These are phyloP conservation scores for Achlya hypogyna DNA, from an alignment of 352 stramenopile species.

Conservation along the genomic window DNA sequence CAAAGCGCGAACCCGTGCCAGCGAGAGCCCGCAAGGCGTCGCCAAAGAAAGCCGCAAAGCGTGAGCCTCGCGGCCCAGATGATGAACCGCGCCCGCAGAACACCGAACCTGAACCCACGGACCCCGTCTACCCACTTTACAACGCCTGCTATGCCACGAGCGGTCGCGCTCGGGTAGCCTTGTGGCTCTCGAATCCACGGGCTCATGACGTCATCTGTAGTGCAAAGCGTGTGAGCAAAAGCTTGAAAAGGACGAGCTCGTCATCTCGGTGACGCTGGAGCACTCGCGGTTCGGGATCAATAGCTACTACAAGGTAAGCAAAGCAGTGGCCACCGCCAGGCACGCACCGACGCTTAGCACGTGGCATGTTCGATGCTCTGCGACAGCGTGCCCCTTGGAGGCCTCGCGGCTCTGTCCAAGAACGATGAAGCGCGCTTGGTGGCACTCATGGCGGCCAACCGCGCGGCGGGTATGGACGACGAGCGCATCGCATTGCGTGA, in stretches of 20 bases:
- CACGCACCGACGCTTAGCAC: conserved; percentile 24
- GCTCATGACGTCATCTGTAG: conserved; percentile 23
- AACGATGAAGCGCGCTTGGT: conserved; percentile 40
- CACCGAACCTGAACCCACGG: not conserved
- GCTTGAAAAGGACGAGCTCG: conserved; percentile 32
- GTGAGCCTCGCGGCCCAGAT: not conserved
- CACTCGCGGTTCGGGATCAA: conserved; percentile 76
- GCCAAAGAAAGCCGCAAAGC: not conserved
- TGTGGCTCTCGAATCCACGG: not conserved
- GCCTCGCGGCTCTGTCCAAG: conserved; percentile 31
- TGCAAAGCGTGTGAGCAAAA: conserved; percentile 75
- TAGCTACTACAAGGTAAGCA: conserved; percentile 69
- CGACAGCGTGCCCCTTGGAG: conserved; percentile 10
- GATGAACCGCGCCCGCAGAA: not conserved
- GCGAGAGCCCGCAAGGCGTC: not conserved
- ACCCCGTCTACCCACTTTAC: conserved; percentile 13
- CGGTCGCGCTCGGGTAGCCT: conserved; percentile 12
- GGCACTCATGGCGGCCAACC: conserved; percentile 52
- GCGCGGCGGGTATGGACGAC: conserved; percentile 41
- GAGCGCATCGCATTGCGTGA: conserved; percentile 57
- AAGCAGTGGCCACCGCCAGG: not conserved
- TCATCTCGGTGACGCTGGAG: conserved; percentile 45
- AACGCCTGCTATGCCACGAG: not conserved
- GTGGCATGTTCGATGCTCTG: conserved; percentile 39
- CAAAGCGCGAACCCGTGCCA: not conserved